Conservation (phyloP, 129 eudicot genomes). For the Flaveria sonorensis region DNA sequence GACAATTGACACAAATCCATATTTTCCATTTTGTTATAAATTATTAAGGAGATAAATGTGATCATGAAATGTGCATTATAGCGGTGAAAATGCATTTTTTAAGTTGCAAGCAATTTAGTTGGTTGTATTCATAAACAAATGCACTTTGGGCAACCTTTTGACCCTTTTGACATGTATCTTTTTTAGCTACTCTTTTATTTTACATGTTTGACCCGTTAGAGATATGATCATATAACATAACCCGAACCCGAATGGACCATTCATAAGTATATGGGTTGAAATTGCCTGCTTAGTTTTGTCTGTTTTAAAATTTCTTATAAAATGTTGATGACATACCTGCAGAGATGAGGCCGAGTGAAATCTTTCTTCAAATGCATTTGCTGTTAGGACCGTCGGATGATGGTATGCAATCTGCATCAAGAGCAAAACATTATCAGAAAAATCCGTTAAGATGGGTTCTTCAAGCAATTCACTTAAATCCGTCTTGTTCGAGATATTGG, state of each 20-base stretch:
- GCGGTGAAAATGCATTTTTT: not conserved
- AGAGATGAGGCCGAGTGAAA: conserved; percentile 78
- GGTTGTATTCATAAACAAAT: not conserved
- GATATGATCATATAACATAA: not conserved
- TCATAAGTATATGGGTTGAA: not conserved
- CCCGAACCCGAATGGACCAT: not conserved
- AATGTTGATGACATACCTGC: conserved; percentile 29
- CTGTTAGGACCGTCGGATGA: conserved; percentile 42
- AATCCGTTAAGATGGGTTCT: conserved; percentile 64
- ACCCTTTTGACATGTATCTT: not conserved
- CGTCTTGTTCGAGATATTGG: conserved; percentile 92
- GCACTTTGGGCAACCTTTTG: not conserved
- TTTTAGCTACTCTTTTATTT: not conserved
- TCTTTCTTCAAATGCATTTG: conserved; percentile 86
- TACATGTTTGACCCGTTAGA: not conserved
- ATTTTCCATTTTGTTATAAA: not conserved
- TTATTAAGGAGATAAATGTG: not conserved
- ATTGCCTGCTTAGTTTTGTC: not conserved
- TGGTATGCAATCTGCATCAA: conserved; percentile 29
- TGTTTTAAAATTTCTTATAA: not conserved
- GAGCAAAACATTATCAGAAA: conserved; percentile 27
- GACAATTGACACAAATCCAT: not conserved
- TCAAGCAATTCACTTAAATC: conserved; percentile 82
- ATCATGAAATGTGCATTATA: not conserved
- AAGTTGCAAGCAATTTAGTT: not conserved